Conservation (phyloP, 192 early-diverging fungal genomes). For the Coemansia sp. region DNA sequence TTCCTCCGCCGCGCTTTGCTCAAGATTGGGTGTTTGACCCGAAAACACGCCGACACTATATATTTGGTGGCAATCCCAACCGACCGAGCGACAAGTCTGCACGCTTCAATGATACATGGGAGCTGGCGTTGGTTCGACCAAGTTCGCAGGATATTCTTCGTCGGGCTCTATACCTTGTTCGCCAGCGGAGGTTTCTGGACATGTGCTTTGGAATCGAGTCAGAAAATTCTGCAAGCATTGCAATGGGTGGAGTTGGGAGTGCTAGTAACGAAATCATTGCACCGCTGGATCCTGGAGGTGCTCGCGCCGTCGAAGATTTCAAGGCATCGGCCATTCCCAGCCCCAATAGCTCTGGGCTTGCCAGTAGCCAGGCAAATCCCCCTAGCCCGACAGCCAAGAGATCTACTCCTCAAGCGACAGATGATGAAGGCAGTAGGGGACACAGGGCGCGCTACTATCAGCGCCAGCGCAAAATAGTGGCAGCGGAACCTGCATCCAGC, state of each 20-base stretch:
- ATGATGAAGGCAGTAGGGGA: constrained; percentile 2
- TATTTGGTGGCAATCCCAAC: constrained; percentile 94
- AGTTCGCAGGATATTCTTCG: constrained; percentile 69
- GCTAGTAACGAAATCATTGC: not conserved
- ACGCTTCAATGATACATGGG: constrained; percentile 56
- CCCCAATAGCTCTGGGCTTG: constrained; percentile 21
- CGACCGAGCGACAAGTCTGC: constrained; percentile 46
- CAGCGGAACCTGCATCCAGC: not conserved
- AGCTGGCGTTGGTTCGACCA: constrained; percentile 51
- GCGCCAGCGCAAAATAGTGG: constrained; percentile 22
- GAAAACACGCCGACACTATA: constrained; percentile 68
- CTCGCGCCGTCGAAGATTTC: constrained; percentile 12
- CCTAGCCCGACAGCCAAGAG: constrained; percentile 11
- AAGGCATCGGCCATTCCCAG: constrained; percentile 52
- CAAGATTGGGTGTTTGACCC: constrained; percentile 90
- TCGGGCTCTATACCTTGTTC: constrained; percentile 73
- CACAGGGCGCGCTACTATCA: not conserved
- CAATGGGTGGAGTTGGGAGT: not conserved
- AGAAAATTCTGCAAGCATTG: not conserved
- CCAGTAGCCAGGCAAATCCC: not conserved
- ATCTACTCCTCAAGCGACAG: constrained; percentile 11
- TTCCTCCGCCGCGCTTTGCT: constrained; percentile 87
- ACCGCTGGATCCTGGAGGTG: not conserved
- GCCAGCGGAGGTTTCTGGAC: constrained; percentile 81
- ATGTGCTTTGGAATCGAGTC: constrained; percentile 60